A percentile compares a stretch with the other conserved stretches of the same genome.
phyloP scores from a whole-genome alignment of 345 rosid species.

The Eucalyptus albens region DNA sequence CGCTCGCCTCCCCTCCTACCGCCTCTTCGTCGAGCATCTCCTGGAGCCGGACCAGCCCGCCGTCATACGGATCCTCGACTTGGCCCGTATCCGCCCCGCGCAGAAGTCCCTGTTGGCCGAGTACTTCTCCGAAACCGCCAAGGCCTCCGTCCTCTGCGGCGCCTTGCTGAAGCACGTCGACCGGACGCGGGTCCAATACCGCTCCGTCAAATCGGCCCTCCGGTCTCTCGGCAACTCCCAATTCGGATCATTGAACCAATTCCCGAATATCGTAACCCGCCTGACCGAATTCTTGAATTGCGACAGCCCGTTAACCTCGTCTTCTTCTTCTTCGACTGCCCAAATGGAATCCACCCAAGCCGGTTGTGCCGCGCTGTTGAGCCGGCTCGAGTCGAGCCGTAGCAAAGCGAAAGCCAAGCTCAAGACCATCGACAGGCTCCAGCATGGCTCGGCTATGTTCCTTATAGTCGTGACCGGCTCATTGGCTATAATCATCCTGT shows the following conservation, averaged over 20 bases:
- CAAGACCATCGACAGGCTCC: slow-evolving; percentile 9
- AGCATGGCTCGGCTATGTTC: slow-evolving; percentile 48
- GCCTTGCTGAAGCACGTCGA: slow-evolving; percentile 38
- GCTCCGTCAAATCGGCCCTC: slow-evolving; percentile 11
- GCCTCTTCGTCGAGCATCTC: slow-evolving; percentile 60
- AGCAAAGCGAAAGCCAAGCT: slow-evolving; percentile 33
- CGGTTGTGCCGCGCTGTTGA: slow-evolving; percentile 23
- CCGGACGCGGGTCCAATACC: slow-evolving; percentile 19
- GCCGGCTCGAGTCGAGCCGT: slow-evolving; percentile 44
- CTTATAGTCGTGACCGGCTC: slow-evolving; percentile 54
- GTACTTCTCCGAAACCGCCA: slow-evolving; percentile 47
- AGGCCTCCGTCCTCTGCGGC: slow-evolving; percentile 48
- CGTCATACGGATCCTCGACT: slow-evolving; percentile 14
- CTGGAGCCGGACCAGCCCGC: slow-evolving; percentile 55
- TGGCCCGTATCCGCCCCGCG: slow-evolving; percentile 1
- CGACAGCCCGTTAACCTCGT: slow-evolving; percentile 11
- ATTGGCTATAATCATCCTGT: slow-evolving; percentile 35
- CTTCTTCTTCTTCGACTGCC: slow-evolving; percentile 4
- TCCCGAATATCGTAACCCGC: background rate
- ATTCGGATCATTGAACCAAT: background rate
- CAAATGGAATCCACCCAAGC: slow-evolving; percentile 23
- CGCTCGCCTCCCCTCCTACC: slow-evolving; percentile 64
- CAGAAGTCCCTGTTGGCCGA: slow-evolving; percentile 24
- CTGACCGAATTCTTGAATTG: slow-evolving; percentile 14
- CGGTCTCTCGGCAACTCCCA: background rate